phyloP scores from a whole-genome alignment of 106 monocot genomes.

The Dendrobium officinale region DNA sequence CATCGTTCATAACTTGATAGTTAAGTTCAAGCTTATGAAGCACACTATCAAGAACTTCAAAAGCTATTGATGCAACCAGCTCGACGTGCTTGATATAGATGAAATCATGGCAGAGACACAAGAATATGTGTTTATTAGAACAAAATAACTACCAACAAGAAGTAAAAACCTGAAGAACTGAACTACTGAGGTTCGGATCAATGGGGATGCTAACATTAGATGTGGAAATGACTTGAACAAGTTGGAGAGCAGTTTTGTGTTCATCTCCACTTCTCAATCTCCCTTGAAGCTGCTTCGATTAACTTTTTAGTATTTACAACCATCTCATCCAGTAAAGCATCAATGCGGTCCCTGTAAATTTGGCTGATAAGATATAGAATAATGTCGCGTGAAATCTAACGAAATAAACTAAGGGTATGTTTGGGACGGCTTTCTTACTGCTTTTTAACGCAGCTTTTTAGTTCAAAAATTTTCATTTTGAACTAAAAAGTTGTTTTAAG shows the following conservation, averaged over 20 bases:
- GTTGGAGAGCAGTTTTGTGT: not conserved
- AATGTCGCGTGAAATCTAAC: not conserved
- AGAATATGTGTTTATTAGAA: not conserved
- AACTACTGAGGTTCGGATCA: not conserved
- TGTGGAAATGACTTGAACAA: not conserved
- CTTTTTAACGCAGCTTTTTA: no score
- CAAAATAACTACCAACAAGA: not conserved
- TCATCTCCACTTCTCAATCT: constrained; percentile 62
- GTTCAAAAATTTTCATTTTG: no score
- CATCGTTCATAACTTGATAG: not conserved
- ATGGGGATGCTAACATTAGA: not conserved
- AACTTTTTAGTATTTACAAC: constrained; percentile 47
- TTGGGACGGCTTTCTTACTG: no score
- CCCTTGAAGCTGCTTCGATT: constrained; percentile 46
- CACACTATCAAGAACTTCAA: not conserved
- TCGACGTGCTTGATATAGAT: not conserved
- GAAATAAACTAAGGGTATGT: no score
- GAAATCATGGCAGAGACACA: not conserved
- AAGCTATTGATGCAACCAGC: not conserved
- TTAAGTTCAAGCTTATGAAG: not conserved
- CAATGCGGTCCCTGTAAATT: constrained; percentile 36
- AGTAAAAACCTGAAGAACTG: not conserved
- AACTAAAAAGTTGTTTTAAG: no score
- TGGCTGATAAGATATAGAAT: not conserved
- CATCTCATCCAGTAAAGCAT: constrained; percentile 42